Percentiles rank a stretch among this genome's conserved stretches.
Conservation (phyloP, 306 rosid species). For the Oxytropis ochrocephala region DNA sequence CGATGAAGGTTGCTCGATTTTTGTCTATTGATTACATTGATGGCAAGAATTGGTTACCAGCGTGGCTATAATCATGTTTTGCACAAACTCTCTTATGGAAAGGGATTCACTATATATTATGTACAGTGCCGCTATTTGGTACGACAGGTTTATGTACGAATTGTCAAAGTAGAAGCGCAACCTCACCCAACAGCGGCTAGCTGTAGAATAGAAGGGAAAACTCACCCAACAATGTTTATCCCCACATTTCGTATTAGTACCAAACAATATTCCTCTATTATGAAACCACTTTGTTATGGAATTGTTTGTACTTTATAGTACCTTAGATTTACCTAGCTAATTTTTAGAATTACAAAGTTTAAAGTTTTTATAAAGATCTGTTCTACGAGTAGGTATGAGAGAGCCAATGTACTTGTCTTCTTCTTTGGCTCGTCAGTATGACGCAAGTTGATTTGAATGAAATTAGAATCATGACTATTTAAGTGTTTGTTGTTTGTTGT, state of each 20-base stretch:
- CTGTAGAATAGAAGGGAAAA: too few relatives aligned
- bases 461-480: neutral
- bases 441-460: neutral
- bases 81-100: neutral
- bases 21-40: conserved; percentile 48
- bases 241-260: too few relatives aligned
- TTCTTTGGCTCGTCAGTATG: neutral
- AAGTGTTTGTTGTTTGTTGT: neutral
- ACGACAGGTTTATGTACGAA: too few relatives aligned
- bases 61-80: conserved; percentile 28
- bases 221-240: too few relatives aligned
- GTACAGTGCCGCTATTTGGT: too few relatives aligned
- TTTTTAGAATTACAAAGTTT: neutral
- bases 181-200: too few relatives aligned
- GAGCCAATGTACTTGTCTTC: neutral
- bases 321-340: neutral
- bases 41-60: conserved; percentile 71
- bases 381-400: neutral
- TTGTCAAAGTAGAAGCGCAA: too few relatives aligned
- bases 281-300: neutral
- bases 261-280: neutral
- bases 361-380: neutral
- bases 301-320: neutral
- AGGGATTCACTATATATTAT: too few relatives aligned
- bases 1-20: conserved; percentile 38